Conservation (phyloP, 257 asterid genomes). For the Ligustrum vulgare region DNA sequence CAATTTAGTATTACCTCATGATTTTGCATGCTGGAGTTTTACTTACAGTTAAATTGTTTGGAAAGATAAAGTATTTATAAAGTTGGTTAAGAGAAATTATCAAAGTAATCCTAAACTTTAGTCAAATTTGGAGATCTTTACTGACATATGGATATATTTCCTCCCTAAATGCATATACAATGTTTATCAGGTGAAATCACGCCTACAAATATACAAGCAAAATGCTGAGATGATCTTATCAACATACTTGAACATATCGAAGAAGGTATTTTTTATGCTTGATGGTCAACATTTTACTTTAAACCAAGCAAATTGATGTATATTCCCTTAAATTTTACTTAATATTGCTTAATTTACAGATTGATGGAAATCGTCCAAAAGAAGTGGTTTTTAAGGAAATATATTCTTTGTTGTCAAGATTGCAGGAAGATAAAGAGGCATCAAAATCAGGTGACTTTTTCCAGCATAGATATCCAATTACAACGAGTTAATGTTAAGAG, state of each 20-base stretch:
- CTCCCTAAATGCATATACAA: constrained; percentile 4
- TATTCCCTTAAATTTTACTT: constrained; percentile 13
- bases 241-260: constrained; percentile 52
- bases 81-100: constrained; percentile 1
- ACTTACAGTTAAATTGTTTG: not conserved
- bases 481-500: not conserved
- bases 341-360: constrained; percentile 39
- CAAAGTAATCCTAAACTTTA: constrained; percentile 1
- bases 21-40: not conserved
- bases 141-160: constrained; percentile 16
- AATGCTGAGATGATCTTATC: constrained; percentile 66
- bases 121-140: constrained; percentile 21
- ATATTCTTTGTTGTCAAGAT: constrained; percentile 47
- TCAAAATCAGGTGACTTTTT: constrained; percentile 37
- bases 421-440: constrained; percentile 51
- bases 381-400: constrained; percentile 70
- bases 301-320: constrained; percentile 9
- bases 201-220: constrained; percentile 78
- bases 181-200: constrained; percentile 69
- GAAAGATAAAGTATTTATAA: not conserved
- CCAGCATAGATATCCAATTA: constrained; percentile 16
- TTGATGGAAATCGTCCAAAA: constrained; percentile 79
- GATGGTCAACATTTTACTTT: constrained; percentile 15
- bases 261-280: constrained; percentile 49
- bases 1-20: not conserved